Conservation (phyloP, 768 basidiomycete species). For the Favolaschia claudopus region DNA sequence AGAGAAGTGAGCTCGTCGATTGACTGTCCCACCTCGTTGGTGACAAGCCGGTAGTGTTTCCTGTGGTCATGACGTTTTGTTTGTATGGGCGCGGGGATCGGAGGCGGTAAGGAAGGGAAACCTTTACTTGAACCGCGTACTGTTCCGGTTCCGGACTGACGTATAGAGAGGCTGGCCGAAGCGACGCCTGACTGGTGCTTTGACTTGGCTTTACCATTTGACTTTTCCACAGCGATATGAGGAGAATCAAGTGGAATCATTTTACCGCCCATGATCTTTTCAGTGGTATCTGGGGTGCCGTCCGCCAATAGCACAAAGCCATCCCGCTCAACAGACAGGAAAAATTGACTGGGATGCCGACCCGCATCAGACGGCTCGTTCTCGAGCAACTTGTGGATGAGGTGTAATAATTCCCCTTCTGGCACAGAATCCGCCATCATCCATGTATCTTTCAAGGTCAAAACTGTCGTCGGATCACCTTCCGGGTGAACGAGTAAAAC, state of each 20-base stretch:
- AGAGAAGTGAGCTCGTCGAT: too few species aligned
- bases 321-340: background rate
- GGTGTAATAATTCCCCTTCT: background rate
- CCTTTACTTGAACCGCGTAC: too few species aligned
- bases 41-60: background rate
- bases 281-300: background rate
- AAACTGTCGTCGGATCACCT: background rate
- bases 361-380: background rate
- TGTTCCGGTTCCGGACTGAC: too few species aligned
- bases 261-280: background rate
- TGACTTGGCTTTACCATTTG: too few species aligned
- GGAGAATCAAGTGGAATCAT: background rate
- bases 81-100: background rate
- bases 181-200: too few species aligned
- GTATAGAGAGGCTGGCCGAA: too few species aligned
- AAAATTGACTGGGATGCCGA: background rate
- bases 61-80: background rate
- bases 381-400: background rate
- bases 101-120: too few species aligned
- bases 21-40: background rate
- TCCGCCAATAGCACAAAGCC: background rate
- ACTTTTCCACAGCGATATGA: too few species aligned
- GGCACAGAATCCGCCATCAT: background rate
- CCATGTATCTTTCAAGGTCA: background rate
- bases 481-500: background rate